phyloP scores from a whole-genome alignment of 1,284 basidiomycete genomes.

The Jaminaea rosea region DNA sequence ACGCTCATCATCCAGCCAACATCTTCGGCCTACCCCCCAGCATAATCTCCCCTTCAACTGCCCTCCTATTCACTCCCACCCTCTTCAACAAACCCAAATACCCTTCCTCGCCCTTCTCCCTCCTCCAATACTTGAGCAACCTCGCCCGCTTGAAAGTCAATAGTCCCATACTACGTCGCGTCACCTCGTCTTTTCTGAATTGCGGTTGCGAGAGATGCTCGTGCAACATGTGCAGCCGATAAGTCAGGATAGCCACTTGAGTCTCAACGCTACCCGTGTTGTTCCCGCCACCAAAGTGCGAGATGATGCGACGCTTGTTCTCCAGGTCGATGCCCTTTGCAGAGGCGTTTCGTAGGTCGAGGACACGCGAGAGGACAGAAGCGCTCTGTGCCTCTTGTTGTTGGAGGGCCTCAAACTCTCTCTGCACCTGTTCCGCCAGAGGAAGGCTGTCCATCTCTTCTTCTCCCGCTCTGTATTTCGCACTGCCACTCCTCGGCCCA shows the following conservation, averaged over 20 bases:
- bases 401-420: constrained; percentile 3
- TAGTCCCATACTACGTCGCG: constrained; percentile 62
- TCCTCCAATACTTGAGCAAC: constrained; percentile 70
- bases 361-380: constrained; percentile 59
- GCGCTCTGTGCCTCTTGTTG: constrained; percentile 52
- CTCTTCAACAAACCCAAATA: constrained; percentile 67
- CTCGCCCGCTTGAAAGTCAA: constrained; percentile 76
- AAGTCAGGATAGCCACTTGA: constrained; percentile 83
- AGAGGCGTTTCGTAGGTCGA: constrained; percentile 79
- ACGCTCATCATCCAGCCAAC: not conserved
- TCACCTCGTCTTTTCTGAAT: constrained; percentile 66
- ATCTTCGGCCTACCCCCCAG: constrained; percentile 38
- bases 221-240: constrained; percentile 73
- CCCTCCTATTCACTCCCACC: constrained; percentile 66
- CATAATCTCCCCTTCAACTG: constrained; percentile 77
- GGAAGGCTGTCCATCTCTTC: too few species aligned
- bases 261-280: constrained; percentile 78
- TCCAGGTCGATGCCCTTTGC: constrained; percentile 73
- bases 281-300: constrained; percentile 65
- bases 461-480: too few species aligned
- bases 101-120: constrained; percentile 56
- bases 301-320: constrained; percentile 70
- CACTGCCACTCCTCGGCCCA: constrained; percentile 1
- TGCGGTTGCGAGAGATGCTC: constrained; percentile 59
- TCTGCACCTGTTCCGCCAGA: too few species aligned